A percentile compares a stretch with the other conserved stretches of the same genome.
phyloP scores from a whole-genome alignment of 2,329 filamentous ascomycete species.

The Aureobasidium sp. region DNA sequence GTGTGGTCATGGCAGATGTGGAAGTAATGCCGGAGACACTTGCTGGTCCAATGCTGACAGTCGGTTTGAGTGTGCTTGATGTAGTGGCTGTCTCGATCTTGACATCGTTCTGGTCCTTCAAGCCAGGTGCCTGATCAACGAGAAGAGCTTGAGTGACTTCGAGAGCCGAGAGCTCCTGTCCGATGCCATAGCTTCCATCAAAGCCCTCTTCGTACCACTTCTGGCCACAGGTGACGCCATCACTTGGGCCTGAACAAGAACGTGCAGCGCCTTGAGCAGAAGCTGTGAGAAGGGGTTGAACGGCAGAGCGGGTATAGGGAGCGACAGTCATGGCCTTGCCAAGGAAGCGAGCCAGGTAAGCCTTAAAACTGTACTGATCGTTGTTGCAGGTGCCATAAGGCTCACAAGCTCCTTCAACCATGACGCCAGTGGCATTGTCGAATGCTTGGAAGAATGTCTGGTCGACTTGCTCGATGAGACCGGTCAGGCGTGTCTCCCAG shows the following conservation, averaged over 20 bases:
- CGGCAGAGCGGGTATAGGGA: slow-evolving; percentile 31
- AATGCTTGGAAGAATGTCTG: slow-evolving; percentile 46
- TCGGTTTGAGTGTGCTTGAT: background rate
- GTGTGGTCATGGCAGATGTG: background rate
- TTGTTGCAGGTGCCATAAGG: slow-evolving; percentile 48
- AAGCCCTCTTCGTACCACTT: slow-evolving; percentile 36
- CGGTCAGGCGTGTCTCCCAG: slow-evolving; percentile 48
- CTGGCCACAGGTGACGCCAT: slow-evolving; percentile 34
- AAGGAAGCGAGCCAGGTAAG: slow-evolving; percentile 61
- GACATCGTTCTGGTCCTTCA: background rate
- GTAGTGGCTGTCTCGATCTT: slow-evolving; percentile 6
- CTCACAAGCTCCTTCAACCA: slow-evolving; percentile 63
- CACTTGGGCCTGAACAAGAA: slow-evolving; percentile 34
- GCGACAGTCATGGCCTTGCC: slow-evolving; percentile 36
- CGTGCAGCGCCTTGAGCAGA: slow-evolving; percentile 36
- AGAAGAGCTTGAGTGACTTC: slow-evolving; percentile 38
- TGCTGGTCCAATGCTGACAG: background rate
- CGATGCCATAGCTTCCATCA: slow-evolving; percentile 34
- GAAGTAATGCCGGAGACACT: background rate
- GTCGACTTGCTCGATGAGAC: slow-evolving; percentile 46
- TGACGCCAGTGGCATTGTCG: slow-evolving; percentile 43
- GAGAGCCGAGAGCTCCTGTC: slow-evolving; percentile 37
- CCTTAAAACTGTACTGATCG: slow-evolving; percentile 70
- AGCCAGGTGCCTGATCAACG: slow-evolving; percentile 10
- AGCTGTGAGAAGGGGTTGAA: slow-evolving; percentile 30